Percentiles rank a stretch among this genome's conserved stretches.
Evolutionary conservation across 2,329 filamentous ascomycete species (phyloP).

Genomic region (Bipolaris sorokiniana): DNA sequence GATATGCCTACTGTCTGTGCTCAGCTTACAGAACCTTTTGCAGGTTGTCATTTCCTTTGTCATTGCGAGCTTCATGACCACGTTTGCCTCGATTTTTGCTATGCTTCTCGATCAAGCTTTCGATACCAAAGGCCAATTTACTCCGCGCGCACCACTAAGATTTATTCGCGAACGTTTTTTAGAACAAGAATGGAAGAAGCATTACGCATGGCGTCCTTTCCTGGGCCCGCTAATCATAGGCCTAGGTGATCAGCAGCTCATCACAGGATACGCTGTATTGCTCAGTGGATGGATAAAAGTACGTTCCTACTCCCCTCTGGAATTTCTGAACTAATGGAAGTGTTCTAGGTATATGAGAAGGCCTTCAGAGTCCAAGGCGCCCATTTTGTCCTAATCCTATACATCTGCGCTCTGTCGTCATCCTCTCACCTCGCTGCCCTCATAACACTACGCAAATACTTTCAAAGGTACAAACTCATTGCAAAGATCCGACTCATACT

Average conservation of each 20-base stretch:
- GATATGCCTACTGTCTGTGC: background rate
- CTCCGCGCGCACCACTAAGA: conserved; percentile 24
- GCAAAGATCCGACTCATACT: conserved; percentile 33
- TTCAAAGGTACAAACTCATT: conserved; percentile 37
- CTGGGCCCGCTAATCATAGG: conserved; percentile 42
- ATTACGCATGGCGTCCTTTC: conserved; percentile 40
- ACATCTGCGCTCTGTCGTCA: conserved; percentile 40
- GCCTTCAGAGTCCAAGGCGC: conserved; percentile 35
- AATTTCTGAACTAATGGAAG: background rate
- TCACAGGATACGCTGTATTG: conserved; percentile 42
- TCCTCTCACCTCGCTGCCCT: conserved; percentile 43
- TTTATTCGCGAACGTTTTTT: conserved; percentile 34
- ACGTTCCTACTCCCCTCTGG: background rate
- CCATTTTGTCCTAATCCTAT: conserved; percentile 41
- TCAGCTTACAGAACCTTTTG: background rate
- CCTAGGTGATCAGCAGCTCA: conserved; percentile 41
- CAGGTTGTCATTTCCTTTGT: conserved; percentile 43
- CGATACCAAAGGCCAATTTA: conserved; percentile 35
- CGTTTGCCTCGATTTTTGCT: conserved; percentile 37
- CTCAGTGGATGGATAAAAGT: conserved; percentile 44
- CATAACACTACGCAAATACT: conserved; percentile 40
- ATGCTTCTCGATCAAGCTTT: conserved; percentile 43
- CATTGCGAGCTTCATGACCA: conserved; percentile 40
- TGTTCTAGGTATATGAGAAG: conserved; percentile 33
- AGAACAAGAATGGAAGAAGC: conserved; percentile 38